These are phyloP conservation scores for Casaregolazyma suthepensis DNA, from an alignment of 1,139 yeast genomes.

Conservation along the genomic window DNA sequence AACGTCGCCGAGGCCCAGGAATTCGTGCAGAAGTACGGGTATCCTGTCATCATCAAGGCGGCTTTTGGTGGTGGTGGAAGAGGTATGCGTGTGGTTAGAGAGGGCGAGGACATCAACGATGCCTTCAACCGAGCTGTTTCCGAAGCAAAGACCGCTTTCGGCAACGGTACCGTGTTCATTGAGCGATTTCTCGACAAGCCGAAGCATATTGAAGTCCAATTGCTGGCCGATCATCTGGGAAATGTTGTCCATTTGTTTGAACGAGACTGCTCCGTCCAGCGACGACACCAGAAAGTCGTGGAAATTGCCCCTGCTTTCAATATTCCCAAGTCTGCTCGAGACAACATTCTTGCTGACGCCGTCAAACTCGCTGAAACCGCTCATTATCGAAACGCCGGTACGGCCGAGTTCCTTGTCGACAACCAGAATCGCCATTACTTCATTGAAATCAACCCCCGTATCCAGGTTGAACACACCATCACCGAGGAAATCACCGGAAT, in stretches of 20 bases:
- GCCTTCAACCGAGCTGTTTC: constrained; percentile 92
- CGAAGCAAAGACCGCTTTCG: constrained; percentile 92
- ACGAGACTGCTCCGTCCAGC: constrained; percentile 98
- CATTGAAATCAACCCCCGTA: constrained; percentile 97
- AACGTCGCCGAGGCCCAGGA: constrained; percentile 66
- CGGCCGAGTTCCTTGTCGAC: constrained; percentile 96
- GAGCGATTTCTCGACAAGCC: constrained; percentile 94
- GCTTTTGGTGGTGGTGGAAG: constrained; percentile 99
- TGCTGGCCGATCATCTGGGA: constrained; percentile 90
- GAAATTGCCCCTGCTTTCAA: constrained; percentile 99
- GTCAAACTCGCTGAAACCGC: constrained; percentile 85
- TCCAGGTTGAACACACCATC: constrained; percentile 97
- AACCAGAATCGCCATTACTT: constrained; percentile 92
- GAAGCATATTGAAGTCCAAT: constrained; percentile 96
- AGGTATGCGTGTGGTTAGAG: constrained; percentile 98
- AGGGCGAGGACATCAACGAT: constrained; percentile 88
- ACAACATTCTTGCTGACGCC: constrained; percentile 89
- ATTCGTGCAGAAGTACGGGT: constrained; percentile 80
- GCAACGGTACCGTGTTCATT: constrained; percentile 96
- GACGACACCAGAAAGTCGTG: constrained; percentile 98
- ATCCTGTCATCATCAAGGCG: constrained; percentile 95
- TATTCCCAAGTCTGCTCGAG: constrained; percentile 72
- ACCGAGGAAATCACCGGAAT: constrained; percentile 99
- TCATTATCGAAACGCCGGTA: constrained; percentile 95
- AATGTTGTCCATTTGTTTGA: constrained; percentile 93